Evolutionary conservation across 2,329 filamentous ascomycete genomes (phyloP).

Genomic region (Arthrobotrys pseudoclavata): DNA sequence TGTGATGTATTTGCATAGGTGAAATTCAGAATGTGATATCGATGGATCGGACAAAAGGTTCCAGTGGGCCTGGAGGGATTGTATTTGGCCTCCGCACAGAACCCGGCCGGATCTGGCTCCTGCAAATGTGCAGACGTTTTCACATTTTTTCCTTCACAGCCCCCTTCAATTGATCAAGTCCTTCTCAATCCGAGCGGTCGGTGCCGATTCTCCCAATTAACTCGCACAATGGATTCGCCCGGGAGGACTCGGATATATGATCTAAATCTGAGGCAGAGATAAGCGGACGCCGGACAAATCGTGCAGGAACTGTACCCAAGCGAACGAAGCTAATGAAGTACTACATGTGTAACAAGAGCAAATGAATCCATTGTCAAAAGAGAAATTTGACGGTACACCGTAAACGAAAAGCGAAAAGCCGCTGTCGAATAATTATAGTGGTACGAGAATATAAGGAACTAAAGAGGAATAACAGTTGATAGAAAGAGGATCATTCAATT

Average conservation of each 20-base stretch:
- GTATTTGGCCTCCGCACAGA: background rate
- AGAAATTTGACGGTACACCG: background rate
- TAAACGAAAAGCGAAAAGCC: background rate
- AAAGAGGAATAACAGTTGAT: background rate
- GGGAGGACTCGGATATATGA: conserved; percentile 1
- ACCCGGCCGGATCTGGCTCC: background rate
- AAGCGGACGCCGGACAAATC: conserved; percentile 5
- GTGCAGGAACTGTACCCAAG: background rate
- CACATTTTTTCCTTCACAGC: background rate
- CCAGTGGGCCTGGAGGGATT: background rate
- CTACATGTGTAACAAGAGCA: background rate
- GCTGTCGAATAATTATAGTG: no score
- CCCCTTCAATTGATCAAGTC: background rate
- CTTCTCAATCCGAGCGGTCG: background rate
- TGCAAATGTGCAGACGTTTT: background rate
- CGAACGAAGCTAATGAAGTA: background rate
- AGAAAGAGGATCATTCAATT: background rate
- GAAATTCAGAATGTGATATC: background rate
- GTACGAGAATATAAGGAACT: no score
- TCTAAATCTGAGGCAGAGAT: conserved; percentile 7
- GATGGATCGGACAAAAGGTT: background rate
- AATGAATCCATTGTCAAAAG: background rate
- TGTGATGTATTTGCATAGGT: background rate
- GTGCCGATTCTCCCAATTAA: background rate
- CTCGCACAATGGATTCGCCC: background rate